Evolutionary conservation across 345 rosid genomes (phyloP).

Genomic region (Lepidium africanum): DNA sequence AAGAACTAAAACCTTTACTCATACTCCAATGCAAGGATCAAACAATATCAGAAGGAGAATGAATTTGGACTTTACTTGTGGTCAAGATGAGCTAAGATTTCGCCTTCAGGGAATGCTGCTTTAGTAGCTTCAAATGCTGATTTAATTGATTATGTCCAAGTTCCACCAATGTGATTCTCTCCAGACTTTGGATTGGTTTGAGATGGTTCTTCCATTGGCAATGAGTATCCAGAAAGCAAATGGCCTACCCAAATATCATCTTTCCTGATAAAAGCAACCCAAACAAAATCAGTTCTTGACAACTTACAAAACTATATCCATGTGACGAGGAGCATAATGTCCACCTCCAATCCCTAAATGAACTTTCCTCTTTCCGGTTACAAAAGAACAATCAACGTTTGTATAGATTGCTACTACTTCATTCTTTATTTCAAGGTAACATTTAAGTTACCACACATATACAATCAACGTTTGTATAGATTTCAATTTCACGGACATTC

Average conservation of each 20-base stretch:
- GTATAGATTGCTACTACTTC: background rate
- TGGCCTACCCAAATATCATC: conserved; percentile 87
- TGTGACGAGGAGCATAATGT: conserved; percentile 90
- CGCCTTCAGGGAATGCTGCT: conserved; percentile 76
- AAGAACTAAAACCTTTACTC: background rate
- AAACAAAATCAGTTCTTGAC: background rate
- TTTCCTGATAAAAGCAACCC: conserved; percentile 37
- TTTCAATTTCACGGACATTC: too few species aligned
- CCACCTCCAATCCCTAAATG: conserved; percentile 92
- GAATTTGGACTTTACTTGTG: conserved; percentile 63
- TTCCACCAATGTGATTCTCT: conserved; percentile 47
- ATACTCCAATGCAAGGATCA: background rate
- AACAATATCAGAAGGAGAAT: background rate
- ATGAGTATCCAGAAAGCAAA: conserved; percentile 74
- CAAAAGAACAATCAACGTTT: background rate
- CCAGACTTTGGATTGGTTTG: conserved; percentile 32
- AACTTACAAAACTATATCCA: conserved; percentile 76
- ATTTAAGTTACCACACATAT: conserved; percentile 12
- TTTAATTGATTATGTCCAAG: conserved; percentile 72
- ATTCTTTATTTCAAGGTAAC: background rate
- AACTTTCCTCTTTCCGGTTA: conserved; percentile 46
- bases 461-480: too few species aligned
- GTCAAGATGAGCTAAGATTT: conserved; percentile 86
- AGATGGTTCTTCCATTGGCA: conserved; percentile 62
- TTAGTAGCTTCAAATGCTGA: conserved; percentile 77